These are phyloP conservation scores for Botryotinia convoluta DNA, from an alignment of 2,329 filamentous ascomycete genomes.

Conservation along the genomic window DNA sequence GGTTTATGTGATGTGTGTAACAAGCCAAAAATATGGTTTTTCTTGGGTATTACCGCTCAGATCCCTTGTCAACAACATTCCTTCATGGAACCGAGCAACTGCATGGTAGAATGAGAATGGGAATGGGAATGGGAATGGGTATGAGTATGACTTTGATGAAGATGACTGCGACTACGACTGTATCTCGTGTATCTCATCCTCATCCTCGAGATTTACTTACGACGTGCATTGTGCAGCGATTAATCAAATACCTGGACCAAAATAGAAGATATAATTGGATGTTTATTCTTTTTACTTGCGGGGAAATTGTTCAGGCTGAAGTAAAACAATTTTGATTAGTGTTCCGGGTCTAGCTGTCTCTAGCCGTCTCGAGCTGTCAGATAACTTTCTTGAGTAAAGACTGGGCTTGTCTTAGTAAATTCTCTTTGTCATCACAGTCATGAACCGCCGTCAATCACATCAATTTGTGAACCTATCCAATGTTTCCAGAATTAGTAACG, in stretches of 20 bases:
- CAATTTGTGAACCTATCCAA: neutral
- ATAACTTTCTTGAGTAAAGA: neutral
- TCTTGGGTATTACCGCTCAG: neutral
- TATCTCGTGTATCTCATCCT: neutral
- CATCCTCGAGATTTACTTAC: too few species aligned
- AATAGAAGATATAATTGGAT: neutral
- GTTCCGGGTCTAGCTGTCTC: neutral
- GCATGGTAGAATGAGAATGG: neutral
- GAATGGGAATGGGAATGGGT: neutral
- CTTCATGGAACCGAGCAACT: neutral
- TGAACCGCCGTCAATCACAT: neutral
- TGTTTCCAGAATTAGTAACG: neutral
- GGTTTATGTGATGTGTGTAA: neutral
- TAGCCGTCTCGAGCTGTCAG: neutral
- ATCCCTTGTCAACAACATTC: constrained; percentile 1
- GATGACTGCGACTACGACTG: neutral
- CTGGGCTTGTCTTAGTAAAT: neutral
- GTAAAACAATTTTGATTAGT: neutral
- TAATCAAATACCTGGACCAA: neutral
- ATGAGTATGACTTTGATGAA: neutral
- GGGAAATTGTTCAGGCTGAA: constrained; percentile 3
- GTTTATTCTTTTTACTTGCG: neutral
- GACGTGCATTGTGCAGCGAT: neutral
- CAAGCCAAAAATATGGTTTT: neutral
- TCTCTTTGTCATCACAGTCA: neutral